Conservation (phyloP, 805 yeast species). For the Wickerhamomyces strasburgensis region DNA sequence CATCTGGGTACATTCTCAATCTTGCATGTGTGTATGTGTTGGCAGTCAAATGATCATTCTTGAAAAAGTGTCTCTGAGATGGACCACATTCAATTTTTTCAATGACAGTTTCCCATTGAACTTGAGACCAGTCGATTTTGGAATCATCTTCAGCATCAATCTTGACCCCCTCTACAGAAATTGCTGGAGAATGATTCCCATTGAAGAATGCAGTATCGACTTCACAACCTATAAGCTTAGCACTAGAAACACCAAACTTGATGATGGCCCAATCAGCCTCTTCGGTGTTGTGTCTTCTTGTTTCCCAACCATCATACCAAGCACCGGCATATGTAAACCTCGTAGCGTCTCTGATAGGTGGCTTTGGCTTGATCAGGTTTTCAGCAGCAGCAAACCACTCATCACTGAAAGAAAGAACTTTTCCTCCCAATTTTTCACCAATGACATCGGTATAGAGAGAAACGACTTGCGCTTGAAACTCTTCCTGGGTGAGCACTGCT, state of each 20-base stretch:
- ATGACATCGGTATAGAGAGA: conserved; percentile 54
- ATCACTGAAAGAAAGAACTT: conserved; percentile 64
- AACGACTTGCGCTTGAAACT: conserved; percentile 22
- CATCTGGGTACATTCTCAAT: conserved; percentile 94
- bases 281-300: conserved; percentile 83
- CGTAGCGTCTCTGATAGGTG: conserved; percentile 79
- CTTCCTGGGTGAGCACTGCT: conserved; percentile 16
- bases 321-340: conserved; percentile 82
- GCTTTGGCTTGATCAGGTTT: conserved; percentile 74
- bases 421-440: conserved; percentile 80
- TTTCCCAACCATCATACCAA: conserved; percentile 99
- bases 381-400: conserved; percentile 96
- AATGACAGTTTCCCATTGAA: conserved; percentile 65
- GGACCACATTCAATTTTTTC: conserved; percentile 83
- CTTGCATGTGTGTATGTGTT: conserved; percentile 71
- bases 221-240: conserved; percentile 76
- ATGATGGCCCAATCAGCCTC: conserved; percentile 86
- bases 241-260: conserved; percentile 78
- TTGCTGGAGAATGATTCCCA: conserved; percentile 92
- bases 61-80: conserved; percentile 76
- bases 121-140: conserved; percentile 9
- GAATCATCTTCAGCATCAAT: conserved; percentile 27
- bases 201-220: conserved; percentile 90
- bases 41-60: conserved; percentile 53
- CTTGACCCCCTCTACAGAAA: conserved; percentile 73